phyloP scores from a whole-genome alignment of 192 early-diverging fungal species.

The Backusella tarrabulga region DNA sequence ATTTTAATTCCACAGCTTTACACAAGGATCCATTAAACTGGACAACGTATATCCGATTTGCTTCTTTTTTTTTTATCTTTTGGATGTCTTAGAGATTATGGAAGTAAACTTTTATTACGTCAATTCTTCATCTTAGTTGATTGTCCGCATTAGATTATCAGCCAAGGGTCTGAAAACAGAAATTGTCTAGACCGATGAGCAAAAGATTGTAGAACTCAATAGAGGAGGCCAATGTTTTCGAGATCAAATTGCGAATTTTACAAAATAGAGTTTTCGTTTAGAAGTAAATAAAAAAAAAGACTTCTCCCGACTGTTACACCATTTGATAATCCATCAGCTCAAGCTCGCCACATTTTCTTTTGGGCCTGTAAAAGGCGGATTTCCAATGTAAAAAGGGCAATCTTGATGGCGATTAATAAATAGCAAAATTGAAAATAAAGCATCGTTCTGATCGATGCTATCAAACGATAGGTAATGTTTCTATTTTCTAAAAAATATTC shows the following conservation, averaged over 20 bases:
- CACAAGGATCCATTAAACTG: background rate
- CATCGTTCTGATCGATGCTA: background rate
- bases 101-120: background rate
- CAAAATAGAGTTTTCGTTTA: background rate
- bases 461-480: background rate
- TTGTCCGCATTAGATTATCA: background rate
- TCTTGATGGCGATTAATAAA: background rate
- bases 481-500: background rate
- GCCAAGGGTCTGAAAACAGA: background rate
- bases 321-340: background rate
- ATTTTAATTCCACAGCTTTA: background rate
- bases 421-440: background rate
- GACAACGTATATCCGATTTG: background rate
- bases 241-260: background rate
- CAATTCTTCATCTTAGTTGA: background rate
- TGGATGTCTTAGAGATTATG: background rate
- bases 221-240: background rate
- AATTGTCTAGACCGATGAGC: background rate
- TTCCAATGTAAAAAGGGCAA: background rate
- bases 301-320: background rate
- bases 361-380: background rate
- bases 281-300: background rate
- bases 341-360: background rate
- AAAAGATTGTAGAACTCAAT: background rate
- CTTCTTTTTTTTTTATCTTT: background rate